phyloP scores from a whole-genome alignment of 495 filamentous ascomycete genomes.

The Penicillium dipodomyicola region DNA sequence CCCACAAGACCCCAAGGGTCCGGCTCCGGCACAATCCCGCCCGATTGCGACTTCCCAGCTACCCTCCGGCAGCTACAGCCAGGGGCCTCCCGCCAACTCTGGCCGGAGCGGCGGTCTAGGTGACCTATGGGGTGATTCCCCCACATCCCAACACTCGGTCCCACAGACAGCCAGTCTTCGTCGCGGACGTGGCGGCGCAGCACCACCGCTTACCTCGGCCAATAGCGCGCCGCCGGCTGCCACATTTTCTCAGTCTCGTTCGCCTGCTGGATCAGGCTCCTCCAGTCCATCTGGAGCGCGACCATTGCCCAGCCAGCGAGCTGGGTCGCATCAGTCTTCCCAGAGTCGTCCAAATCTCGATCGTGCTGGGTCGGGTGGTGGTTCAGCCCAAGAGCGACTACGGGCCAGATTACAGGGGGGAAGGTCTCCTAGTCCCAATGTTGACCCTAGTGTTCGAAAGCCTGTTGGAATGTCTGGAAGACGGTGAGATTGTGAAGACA shows the following conservation, averaged over 20 bases:
- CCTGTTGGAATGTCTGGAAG: constrained; percentile 31
- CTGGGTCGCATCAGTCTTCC: constrained; percentile 65
- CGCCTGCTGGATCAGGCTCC: constrained; percentile 18
- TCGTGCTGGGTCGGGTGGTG: constrained; percentile 37
- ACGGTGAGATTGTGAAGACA: constrained; percentile 14
- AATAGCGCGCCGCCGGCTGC: constrained; percentile 24
- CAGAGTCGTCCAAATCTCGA: constrained; percentile 41
- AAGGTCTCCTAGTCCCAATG: constrained; percentile 39
- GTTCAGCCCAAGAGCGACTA: constrained; percentile 64
- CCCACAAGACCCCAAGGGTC: constrained; percentile 77
- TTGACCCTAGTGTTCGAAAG: constrained; percentile 39
- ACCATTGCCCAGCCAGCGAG: constrained; percentile 67
- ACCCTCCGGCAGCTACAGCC: constrained; percentile 46
- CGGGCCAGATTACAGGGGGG: constrained; percentile 64
- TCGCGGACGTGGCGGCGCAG: constrained; percentile 35
- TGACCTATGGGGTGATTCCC: constrained; percentile 80
- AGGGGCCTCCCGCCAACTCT: constrained; percentile 28
- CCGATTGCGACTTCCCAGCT: constrained; percentile 52
- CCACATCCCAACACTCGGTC: constrained; percentile 40
- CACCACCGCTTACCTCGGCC: constrained; percentile 24
- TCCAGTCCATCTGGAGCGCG: constrained; percentile 48
- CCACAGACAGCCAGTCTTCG: constrained; percentile 56
- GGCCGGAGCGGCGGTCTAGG: constrained; percentile 56
- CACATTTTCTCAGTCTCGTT: constrained; percentile 16
- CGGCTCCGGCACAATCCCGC: constrained; percentile 53